phyloP scores from a whole-genome alignment of 345 rosid genomes.

The Salix koriyanagi region DNA sequence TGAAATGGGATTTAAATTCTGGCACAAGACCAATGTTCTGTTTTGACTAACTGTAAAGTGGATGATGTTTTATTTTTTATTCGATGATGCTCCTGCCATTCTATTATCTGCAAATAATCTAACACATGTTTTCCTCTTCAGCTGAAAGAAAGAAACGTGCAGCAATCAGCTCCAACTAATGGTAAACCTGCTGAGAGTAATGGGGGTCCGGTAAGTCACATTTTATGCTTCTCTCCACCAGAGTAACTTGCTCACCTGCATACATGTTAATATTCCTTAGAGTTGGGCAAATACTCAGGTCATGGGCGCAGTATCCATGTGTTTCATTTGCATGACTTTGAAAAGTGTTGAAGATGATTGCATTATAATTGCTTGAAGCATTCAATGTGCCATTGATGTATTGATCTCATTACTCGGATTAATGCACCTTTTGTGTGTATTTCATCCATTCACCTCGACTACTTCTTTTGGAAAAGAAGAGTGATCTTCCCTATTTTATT shows the following conservation, averaged over 20 bases:
- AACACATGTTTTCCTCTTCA: slow-evolving; percentile 27
- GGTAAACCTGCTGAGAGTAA: slow-evolving; percentile 47
- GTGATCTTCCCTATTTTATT: neutral
- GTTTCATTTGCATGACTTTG: neutral
- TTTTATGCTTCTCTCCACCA: neutral
- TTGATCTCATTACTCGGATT: neutral
- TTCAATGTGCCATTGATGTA: neutral
- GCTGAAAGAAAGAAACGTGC: slow-evolving; percentile 74
- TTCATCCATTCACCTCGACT: neutral
- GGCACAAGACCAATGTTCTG: neutral
- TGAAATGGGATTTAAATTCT: neutral
- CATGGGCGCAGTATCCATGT: neutral
- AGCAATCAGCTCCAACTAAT: slow-evolving; percentile 51
- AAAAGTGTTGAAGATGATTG: neutral
- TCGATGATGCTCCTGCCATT: neutral
- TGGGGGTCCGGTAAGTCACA: slow-evolving; percentile 52
- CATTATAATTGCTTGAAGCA: neutral
- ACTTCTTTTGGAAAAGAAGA: neutral
- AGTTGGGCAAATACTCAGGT: neutral
- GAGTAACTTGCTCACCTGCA: neutral
- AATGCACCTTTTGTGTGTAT: neutral
- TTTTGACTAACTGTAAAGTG: neutral
- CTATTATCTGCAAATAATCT: neutral
- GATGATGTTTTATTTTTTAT: neutral
- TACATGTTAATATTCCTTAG: neutral